Conservation (phyloP, 2,329 filamentous ascomycete genomes). For the Stemphylium lycopersici region DNA sequence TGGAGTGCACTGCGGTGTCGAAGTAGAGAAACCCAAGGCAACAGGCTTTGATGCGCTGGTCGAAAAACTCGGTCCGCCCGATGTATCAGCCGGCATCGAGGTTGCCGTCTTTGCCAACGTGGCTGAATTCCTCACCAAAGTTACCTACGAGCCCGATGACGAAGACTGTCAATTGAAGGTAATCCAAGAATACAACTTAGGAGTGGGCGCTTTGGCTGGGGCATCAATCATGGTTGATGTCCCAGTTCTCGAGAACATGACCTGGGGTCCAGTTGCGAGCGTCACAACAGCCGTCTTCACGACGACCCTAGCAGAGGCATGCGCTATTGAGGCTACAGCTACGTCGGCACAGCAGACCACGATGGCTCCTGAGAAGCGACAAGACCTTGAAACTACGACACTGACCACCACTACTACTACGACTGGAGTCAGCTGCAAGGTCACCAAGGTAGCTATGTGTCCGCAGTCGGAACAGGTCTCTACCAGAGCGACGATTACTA, state of each 20-base stretch:
- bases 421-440: constrained; percentile 48
- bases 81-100: constrained; percentile 54
- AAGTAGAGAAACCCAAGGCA: constrained; percentile 6
- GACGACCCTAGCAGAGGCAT: constrained; percentile 57
- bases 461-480: too few species aligned
- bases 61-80: too few species aligned
- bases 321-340: constrained; percentile 42
- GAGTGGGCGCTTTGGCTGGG: constrained; percentile 61
- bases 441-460: constrained; percentile 24
- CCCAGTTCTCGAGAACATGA: constrained; percentile 28
- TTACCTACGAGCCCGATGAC: constrained; percentile 51
- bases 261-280: constrained; percentile 58
- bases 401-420: constrained; percentile 50
- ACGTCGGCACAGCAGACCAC: constrained; percentile 2
- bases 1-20: constrained; percentile 53
- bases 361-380: constrained; percentile 17
- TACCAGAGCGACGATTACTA: too few species aligned
- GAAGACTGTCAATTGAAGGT: constrained; percentile 55
- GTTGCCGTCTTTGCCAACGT: constrained; percentile 59
- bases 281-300: constrained; percentile 60
- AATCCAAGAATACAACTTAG: constrained; percentile 58
- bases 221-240: constrained; percentile 55
- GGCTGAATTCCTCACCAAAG: constrained; percentile 61
- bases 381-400: constrained; percentile 50
- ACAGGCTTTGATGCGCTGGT: too few species aligned